Evolutionary conservation across 1,139 yeast species (phyloP), one percentile per base, ranked within the genome.

Genomic region (Pichia kudriavzevii): DNA sequence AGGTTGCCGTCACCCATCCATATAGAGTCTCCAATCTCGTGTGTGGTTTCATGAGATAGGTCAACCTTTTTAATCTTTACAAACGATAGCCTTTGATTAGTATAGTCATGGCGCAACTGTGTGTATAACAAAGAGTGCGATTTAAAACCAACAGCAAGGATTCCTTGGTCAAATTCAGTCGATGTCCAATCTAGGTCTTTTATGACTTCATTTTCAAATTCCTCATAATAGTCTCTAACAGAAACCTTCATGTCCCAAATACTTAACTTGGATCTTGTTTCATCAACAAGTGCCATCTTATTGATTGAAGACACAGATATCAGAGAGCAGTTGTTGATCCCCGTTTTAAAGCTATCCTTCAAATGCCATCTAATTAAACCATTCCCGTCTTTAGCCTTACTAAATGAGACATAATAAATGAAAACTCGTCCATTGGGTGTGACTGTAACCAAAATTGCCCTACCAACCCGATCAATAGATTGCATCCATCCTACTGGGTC

Each of bases 101-200:
- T 85, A 53, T 88, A 88, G 51, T 88, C 96, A 55, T 81, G 85
- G 38, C 96, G 69, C 42, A 84, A 62, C 54, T 87, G 95, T 0
- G 94, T 79, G 52, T 79, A 85, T 11, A 85, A 59, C 5, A 79
- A 55, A 1, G 82, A 83, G 40, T 68, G 65, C 14, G 73, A 60
- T 9, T 63, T 60, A 48, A 84, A 87, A 0, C 95, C 95, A 22
- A 87, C 76, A 0, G 94, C 81, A 21, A 88, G 62, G 9, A 88
- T 72, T 30, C 87, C 81, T 57, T 81, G 91, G 8, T 68, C 76
- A 48, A 53, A 71, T 16, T 72, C 71, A 0, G 91, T 74, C 38
- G 77, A 69, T 0, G 94, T 82, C 96, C 96, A 88, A 58, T 79
- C 88, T 15, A 79, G 58, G 47, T 78, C 87, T n/a, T 61, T 57